These are phyloP conservation scores for Colletotrichum sp. DNA, from an alignment of 2,329 filamentous ascomycete genomes.

Conservation along the genomic window DNA sequence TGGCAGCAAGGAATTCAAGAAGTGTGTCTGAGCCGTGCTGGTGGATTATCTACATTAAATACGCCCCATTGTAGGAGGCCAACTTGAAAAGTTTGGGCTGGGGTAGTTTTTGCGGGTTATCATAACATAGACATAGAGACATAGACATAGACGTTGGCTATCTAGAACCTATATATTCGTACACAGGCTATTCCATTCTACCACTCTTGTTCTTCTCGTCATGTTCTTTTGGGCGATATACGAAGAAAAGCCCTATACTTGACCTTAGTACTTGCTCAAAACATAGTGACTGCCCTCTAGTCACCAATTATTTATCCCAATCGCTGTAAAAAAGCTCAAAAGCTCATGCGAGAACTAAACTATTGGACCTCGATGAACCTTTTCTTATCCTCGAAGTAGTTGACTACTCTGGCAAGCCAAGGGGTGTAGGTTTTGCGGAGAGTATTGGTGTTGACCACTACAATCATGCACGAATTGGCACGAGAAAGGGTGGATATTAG, in stretches of 20 bases:
- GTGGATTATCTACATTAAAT: background rate
- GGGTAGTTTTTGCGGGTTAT: background rate
- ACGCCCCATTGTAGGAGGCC: fast-evolving
- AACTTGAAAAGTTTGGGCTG: background rate
- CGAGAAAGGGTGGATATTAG: background rate
- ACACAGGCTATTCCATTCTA: background rate
- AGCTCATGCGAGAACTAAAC: background rate
- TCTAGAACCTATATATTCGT: background rate
- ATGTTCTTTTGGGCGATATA: background rate
- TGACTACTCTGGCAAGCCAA: background rate
- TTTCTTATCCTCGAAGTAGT: background rate
- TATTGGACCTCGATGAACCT: background rate
- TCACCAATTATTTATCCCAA: background rate
- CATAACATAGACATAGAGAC: background rate
- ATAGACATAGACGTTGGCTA: background rate
- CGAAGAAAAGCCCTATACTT: background rate
- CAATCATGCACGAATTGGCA: background rate
- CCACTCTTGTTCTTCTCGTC: background rate
- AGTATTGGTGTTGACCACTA: background rate
- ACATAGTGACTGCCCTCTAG: background rate
- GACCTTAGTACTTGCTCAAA: background rate
- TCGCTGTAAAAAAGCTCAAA: background rate
- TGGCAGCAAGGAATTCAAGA: background rate
- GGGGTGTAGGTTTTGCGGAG: background rate
- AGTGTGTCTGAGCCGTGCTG: background rate